Conservation (phyloP, 2,329 filamentous ascomycete species). For the Escovopsis sp. region DNA sequence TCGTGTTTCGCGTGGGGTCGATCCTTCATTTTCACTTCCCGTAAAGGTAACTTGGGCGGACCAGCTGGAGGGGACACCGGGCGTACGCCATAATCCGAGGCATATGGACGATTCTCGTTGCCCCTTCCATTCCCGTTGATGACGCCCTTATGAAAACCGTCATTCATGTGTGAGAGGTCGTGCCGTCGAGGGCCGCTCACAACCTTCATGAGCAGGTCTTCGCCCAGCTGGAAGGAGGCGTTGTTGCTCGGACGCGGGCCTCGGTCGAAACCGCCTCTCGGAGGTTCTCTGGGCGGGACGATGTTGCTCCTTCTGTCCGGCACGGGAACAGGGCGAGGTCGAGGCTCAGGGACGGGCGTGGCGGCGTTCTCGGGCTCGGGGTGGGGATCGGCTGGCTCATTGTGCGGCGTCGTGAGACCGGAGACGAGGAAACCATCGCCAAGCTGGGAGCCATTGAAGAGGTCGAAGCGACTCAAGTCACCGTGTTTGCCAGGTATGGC, state of each 20-base stretch:
- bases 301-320: background rate
- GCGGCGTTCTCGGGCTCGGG: background rate
- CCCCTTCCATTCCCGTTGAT: slow-evolving; percentile 7
- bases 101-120: slow-evolving; percentile 8
- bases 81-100: slow-evolving; percentile 6
- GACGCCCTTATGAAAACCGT: slow-evolving; percentile 17
- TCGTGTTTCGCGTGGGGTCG: background rate
- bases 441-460: slow-evolving; percentile 24
- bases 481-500: slow-evolving; percentile 3
- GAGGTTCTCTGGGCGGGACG: background rate
- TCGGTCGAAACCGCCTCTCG: slow-evolving; percentile 3
- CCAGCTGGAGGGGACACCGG: slow-evolving; percentile 12
- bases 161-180: slow-evolving; percentile 15
- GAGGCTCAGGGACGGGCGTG: slow-evolving; percentile 3
- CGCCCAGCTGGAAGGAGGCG: slow-evolving; percentile 18
- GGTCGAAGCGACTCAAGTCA: slow-evolving; percentile 9
- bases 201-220: slow-evolving; percentile 24
- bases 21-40: slow-evolving; percentile 18
- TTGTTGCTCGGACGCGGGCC: slow-evolving; percentile 4
- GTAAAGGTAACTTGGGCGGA: slow-evolving; percentile 23
- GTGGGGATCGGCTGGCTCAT: slow-evolving; percentile 13
- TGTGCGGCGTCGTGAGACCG: slow-evolving; percentile 21
- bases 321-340: slow-evolving; percentile 3
- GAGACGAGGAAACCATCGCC: slow-evolving; percentile 25
- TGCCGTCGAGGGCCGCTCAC: slow-evolving; percentile 12